A percentile compares a stretch with the other conserved stretches of the same genome.
Conservation (phyloP, 2,329 filamentous ascomycete genomes). For the Xylogone sp. region DNA sequence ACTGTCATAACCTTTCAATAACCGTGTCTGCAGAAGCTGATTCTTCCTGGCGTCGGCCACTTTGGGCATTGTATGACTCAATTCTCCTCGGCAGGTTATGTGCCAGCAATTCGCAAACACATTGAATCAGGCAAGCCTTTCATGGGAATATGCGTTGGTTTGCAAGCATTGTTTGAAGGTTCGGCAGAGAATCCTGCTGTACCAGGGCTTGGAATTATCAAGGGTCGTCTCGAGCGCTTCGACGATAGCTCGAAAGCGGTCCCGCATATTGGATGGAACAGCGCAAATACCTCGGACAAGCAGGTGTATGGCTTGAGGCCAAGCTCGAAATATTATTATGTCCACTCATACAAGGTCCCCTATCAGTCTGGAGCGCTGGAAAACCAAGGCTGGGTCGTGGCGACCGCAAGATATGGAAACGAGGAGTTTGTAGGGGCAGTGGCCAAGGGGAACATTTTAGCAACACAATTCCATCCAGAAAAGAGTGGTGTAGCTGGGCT, state of each 20-base stretch:
- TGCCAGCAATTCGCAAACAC: slow-evolving; percentile 77
- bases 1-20: no score
- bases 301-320: slow-evolving; percentile 76
- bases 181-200: slow-evolving; percentile 75
- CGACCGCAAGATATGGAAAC: slow-evolving; percentile 79
- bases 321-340: slow-evolving; percentile 95
- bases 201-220: slow-evolving; percentile 72
- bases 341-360: slow-evolving; percentile 86
- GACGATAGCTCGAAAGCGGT: slow-evolving; percentile 77
- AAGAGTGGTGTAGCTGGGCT: slow-evolving; percentile 92
- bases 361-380: slow-evolving; percentile 74
- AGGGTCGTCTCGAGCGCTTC: slow-evolving; percentile 70
- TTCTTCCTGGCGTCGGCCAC: slow-evolving; percentile 93
- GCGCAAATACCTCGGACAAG: slow-evolving; percentile 60
- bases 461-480: slow-evolving; percentile 96
- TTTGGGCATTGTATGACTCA: slow-evolving; percentile 94
- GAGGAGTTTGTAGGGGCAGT: slow-evolving; percentile 92
- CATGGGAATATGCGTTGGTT: slow-evolving; percentile 93
- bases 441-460: slow-evolving; percentile 79
- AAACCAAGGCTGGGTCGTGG: slow-evolving; percentile 83
- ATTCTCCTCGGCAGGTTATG: slow-evolving; percentile 75
- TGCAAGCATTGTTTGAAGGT: slow-evolving; percentile 85
- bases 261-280: slow-evolving; percentile 99
- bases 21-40: slow-evolving; percentile 65
- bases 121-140: slow-evolving; percentile 92